Base-by-base conservation (phyloP, 192 early-diverging fungal species). In the Umbelopsis vinacea region DNA sequence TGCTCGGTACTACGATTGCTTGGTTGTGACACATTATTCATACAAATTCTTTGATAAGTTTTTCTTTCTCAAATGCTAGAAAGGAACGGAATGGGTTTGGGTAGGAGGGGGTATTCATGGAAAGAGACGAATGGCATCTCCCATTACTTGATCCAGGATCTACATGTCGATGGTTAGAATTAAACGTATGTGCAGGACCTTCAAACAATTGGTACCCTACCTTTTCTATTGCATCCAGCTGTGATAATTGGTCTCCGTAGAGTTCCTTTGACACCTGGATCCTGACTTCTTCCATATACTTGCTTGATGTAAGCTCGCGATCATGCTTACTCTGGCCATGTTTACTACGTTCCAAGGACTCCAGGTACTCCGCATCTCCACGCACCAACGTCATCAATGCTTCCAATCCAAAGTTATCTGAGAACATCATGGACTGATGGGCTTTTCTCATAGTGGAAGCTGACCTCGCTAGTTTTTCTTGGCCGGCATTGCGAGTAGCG, bases 371-470 rank as follows among this genome's bases (percentile, higher is more conserved):
- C 24, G 53, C 71, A 38, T 73, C 66, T 10, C 74, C 69, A 33
- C 81, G 63, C 15, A 82, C 79, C 40, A 84, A 37, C 17, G 80
- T 63, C 78, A 84, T 76, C 14, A 84, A 46, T 53, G 82, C 83
- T 37, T 82, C 73, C 54, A 84, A 73, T 37, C 83, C 83, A 74
- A 84, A 82, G 53, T 84, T 81, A 68, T 82, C 71, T 3, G 79
- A 78, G 37, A 76, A 78, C 17, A 80, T 21, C 71, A 50, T 46
- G 21, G 78, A 80, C 48, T 80, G 67, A n/a, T 63, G 57, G 0
- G 57, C 57, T 63, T 63, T 63, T 63, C 57, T 29, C 33, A 63
- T 35, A 19, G 57, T 63, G 14, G 57, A 63, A 12, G 57, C 57
- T 14, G 57, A 63, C 37, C 57, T 63, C 12, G 29, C 26, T 3